Conservation (phyloP, 1,139 yeast genomes). For the Pichia sp. region DNA sequence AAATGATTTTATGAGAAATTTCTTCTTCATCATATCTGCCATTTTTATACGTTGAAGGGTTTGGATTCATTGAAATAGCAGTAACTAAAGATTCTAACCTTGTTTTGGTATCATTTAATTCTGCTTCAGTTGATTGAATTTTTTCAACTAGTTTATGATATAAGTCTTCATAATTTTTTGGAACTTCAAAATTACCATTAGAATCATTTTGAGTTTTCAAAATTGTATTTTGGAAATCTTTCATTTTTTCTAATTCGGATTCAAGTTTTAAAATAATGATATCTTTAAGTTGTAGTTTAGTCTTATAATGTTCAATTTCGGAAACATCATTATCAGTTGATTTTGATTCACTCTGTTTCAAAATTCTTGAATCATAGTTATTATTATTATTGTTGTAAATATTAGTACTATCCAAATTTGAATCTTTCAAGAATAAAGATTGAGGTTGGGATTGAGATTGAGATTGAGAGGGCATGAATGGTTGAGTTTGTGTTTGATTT, state of each 20-base stretch:
- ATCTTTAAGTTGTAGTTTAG: constrained; percentile 26
- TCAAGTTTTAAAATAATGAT: constrained; percentile 26
- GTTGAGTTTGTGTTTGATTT: no score
- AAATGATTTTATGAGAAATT: constrained; percentile 67
- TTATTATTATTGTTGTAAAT: constrained; percentile 4
- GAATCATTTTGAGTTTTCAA: constrained; percentile 13
- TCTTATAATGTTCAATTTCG: constrained; percentile 19
- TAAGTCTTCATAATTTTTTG: constrained; percentile 41
- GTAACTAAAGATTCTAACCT: constrained; percentile 61
- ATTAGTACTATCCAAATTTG: not conserved
- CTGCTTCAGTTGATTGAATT: constrained; percentile 46
- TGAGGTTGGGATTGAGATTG: constrained; percentile 14
- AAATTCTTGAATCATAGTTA: constrained; percentile 6
- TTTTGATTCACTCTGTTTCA: constrained; percentile 7
- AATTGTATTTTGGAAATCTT: constrained; percentile 18
- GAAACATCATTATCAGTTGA: constrained; percentile 12
- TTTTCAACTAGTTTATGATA: constrained; percentile 46
- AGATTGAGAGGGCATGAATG: no score
- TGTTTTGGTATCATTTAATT: constrained; percentile 52
- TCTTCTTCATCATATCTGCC: constrained; percentile 71
- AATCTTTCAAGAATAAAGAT: no score
- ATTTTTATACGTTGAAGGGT: constrained; percentile 36
- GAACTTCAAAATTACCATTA: constrained; percentile 29
- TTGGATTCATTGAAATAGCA: constrained; percentile 43
- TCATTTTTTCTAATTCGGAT: constrained; percentile 22